phyloP scores from a whole-genome alignment of 2,329 filamentous ascomycete genomes.

The Neonectria neomacrospora region DNA sequence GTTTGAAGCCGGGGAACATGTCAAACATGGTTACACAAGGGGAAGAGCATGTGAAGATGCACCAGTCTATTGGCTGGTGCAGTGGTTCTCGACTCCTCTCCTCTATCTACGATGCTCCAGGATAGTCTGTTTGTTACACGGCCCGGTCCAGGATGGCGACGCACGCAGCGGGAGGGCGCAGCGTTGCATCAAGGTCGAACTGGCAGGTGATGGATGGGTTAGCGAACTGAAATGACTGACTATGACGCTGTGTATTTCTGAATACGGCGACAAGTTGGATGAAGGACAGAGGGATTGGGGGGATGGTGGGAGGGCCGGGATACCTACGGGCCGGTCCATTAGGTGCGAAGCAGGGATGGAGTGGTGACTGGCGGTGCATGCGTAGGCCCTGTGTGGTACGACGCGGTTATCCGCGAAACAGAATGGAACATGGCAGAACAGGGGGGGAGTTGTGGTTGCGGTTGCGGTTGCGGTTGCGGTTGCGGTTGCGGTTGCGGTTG shows the following conservation, averaged over 20 bases:
- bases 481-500: no score
- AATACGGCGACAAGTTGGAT: constrained; percentile 5
- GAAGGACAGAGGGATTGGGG: background rate
- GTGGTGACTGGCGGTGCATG: constrained; percentile 13
- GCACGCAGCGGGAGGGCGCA: background rate
- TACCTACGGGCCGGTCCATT: constrained; percentile 21
- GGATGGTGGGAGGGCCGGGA: constrained; percentile 14
- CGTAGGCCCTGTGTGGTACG: constrained; percentile 10
- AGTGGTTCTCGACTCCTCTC: background rate
- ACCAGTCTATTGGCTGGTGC: constrained; percentile 5
- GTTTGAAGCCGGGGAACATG: background rate
- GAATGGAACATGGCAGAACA: no score
- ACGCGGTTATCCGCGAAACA: background rate
- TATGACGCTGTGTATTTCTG: background rate
- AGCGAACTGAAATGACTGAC: no score
- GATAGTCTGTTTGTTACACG: background rate
- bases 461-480: no score
- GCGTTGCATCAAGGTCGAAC: background rate
- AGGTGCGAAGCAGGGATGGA: background rate
- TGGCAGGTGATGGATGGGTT: background rate
- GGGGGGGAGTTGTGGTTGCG: no score
- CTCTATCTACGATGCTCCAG: background rate
- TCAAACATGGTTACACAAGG: background rate
- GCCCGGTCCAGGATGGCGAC: background rate
- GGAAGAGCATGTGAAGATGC: constrained; percentile 7